phyloP scores from a whole-genome alignment of 2,329 filamentous ascomycete genomes.

The Diaporthe destruens region DNA sequence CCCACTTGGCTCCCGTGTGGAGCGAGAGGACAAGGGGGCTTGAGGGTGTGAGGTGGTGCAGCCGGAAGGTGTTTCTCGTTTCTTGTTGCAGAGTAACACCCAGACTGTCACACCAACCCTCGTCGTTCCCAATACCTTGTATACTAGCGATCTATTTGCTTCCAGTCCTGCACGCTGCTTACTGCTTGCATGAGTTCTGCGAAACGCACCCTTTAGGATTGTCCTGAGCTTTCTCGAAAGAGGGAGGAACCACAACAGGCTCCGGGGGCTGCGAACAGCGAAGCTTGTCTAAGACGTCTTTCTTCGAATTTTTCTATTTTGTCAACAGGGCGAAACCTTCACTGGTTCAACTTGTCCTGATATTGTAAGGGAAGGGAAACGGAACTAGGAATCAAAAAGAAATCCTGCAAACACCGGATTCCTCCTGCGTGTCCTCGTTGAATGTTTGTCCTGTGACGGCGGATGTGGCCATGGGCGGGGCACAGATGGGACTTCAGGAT shows the following conservation, averaged over 20 bases:
- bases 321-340: constrained; percentile 32
- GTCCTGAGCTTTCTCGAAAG: not conserved
- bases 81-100: constrained; percentile 17
- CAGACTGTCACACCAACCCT: constrained; percentile 22
- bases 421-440: not conserved
- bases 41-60: constrained; percentile 17
- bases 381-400: constrained; percentile 11
- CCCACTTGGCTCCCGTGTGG: constrained; percentile 24
- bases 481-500: not conserved
- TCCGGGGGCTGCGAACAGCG: not conserved
- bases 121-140: constrained; percentile 32
- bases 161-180: constrained; percentile 35
- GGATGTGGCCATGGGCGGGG: not conserved
- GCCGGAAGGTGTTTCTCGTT: constrained; percentile 5
- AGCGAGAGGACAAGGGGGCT: constrained; percentile 14
- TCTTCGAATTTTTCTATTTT: constrained; percentile 32
- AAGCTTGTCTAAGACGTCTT: constrained; percentile 18
- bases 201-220: not conserved
- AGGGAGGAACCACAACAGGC: not conserved
- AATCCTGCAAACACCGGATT: constrained; percentile 4
- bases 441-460: not conserved
- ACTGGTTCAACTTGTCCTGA: constrained; percentile 32
- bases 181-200: constrained; percentile 25
- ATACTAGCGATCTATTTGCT: constrained; percentile 41
- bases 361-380: constrained; percentile 22